Percentiles rank a stretch among this genome's conserved stretches.
These are phyloP conservation scores for Cryptococcus sp. DNA, from an alignment of 1,284 basidiomycete species.

Conservation along the genomic window DNA sequence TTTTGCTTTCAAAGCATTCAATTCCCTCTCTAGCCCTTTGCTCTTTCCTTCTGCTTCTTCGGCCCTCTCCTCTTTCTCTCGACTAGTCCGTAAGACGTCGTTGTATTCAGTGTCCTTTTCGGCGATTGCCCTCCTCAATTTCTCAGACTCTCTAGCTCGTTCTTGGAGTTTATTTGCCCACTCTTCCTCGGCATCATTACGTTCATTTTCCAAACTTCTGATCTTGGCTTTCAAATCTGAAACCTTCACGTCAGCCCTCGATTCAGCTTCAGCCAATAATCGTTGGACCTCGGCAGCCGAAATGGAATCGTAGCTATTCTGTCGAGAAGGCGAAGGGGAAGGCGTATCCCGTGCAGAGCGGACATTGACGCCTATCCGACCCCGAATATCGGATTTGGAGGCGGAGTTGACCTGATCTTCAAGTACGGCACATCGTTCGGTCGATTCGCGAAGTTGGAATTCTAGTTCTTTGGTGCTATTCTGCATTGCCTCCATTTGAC, in stretches of 20 bases:
- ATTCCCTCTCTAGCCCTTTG: conserved; percentile 50
- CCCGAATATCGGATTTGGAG: neutral
- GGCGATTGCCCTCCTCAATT: conserved; percentile 59
- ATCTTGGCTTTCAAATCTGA: conserved; percentile 59
- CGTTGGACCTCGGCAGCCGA: conserved; percentile 64
- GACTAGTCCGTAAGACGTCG: conserved; percentile 55
- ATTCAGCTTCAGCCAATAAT: conserved; percentile 70
- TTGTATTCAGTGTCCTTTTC: conserved; percentile 52
- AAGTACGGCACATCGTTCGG: conserved; percentile 64
- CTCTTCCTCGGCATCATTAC: conserved; percentile 62
- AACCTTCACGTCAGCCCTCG: conserved; percentile 68
- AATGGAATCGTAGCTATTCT: conserved; percentile 9
- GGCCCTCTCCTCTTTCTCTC: conserved; percentile 59
- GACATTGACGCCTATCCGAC: neutral
- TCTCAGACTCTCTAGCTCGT: conserved; percentile 66
- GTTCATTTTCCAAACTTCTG: conserved; percentile 39
- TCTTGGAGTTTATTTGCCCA: conserved; percentile 64
- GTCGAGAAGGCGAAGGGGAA: conserved; percentile 12
- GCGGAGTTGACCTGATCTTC: conserved; percentile 50
- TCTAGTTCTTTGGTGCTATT: conserved; percentile 75
- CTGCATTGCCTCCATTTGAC: conserved; percentile 66
- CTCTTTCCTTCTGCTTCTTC: conserved; percentile 57
- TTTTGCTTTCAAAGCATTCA: conserved; percentile 34
- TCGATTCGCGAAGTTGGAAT: conserved; percentile 74
- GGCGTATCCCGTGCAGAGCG: conserved; percentile 3